Base-by-base conservation (phyloP, 2,329 filamentous ascomycete species). In the Setomelanomma holmii region DNA sequence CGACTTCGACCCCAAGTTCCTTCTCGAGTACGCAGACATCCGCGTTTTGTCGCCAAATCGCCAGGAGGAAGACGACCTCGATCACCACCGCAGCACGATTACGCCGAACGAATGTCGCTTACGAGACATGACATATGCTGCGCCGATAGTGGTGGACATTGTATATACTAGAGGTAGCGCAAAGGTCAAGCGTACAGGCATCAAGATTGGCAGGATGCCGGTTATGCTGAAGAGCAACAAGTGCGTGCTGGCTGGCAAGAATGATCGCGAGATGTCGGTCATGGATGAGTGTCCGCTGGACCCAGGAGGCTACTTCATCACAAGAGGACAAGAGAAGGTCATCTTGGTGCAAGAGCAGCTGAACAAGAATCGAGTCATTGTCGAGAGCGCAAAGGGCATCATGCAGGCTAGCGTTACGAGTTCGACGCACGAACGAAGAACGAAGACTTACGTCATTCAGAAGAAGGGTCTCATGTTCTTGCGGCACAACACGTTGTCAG, bases 321-420 rank as follows among this genome's bases (percentile, higher is more conserved):
- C 98, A 61, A 91, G 93, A 66, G 95, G 95, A 40, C 97, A 96
- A 17, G 95, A 99, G 75, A 99, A 99, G 80, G 95, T 99, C 64
- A 99, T 99, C 69, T 80, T 99, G 38, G 96, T 99, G 12, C 95
- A 99, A 75, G 96, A 99, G 72, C 95, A 99, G 78, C 80, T 99
- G 71, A 99, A 95, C 83, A 99, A 99, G 84, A 99, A 99, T 76
- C 87, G 95, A 79, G 90, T 99, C 68, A 97, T 99, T 72, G 93
- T 99, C 14, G 96, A 99, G 76, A 88, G 91, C 49, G 96, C 96
- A 78, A 98, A 97, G 76, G 90, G 90, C 54, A 87, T 96, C 59
- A 93, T 98, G 50, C 91, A 93, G 63, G 95, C 96, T 33, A 98
- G 95, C 1, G 95, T 98, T 23, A 99, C 69, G 12, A 74, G 93